These are phyloP conservation scores for Leptographium wingfieldii DNA, from an alignment of 2,329 filamentous ascomycete genomes.

Conservation along the genomic window DNA sequence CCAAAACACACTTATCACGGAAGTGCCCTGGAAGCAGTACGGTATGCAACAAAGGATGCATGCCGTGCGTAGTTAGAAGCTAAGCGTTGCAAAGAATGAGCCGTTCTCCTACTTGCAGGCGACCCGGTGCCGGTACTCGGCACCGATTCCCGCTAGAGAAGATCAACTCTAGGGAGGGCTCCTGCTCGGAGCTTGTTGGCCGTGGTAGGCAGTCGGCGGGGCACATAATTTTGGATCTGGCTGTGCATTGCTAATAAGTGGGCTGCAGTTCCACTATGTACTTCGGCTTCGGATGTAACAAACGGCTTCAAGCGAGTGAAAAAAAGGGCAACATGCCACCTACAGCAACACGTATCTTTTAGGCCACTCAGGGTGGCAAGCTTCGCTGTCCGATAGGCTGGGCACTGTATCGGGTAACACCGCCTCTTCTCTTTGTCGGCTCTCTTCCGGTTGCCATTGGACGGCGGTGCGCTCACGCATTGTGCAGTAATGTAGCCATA, in stretches of 20 bases:
- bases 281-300: background rate
- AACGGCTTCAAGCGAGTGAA: background rate
- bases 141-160: background rate
- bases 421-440: background rate
- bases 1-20: no score
- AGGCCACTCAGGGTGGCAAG: background rate
- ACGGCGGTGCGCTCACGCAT: background rate
- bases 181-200: background rate
- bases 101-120: background rate
- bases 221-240: background rate
- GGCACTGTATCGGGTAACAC: background rate
- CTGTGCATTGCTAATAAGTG: no score
- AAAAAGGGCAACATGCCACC: background rate
- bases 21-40: no score
- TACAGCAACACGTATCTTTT: background rate
- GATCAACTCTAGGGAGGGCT: background rate
- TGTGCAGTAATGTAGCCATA: background rate
- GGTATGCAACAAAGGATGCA: background rate
- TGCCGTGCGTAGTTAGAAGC: background rate
- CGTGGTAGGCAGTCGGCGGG: background rate
- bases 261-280: background rate
- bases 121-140: background rate
- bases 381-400: background rate
- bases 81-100: background rate
- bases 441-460: background rate